A percentile compares a stretch with the other conserved stretches of the same genome.
Evolutionary conservation across 805 yeast genomes (phyloP).

Genomic region (Myxozyma neotropica): DNA sequence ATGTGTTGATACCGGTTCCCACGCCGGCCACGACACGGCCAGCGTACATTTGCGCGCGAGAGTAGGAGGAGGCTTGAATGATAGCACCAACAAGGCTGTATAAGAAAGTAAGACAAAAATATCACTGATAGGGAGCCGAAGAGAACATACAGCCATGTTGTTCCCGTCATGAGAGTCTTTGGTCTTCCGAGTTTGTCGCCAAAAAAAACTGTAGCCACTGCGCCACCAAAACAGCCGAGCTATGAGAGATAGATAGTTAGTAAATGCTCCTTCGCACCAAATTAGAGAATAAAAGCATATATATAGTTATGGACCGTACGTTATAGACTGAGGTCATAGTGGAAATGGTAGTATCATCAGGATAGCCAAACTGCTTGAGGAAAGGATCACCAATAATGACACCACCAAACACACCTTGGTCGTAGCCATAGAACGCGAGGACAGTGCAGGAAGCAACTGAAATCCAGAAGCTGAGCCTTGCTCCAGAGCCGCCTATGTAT

Average conservation of each 20-base stretch:
- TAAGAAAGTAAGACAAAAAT: slow-evolving; percentile 54
- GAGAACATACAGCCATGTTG: slow-evolving; percentile 38
- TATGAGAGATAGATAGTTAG: not conserved
- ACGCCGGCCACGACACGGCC: slow-evolving; percentile 75
- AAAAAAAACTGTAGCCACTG: slow-evolving; percentile 59
- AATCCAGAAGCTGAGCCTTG: slow-evolving; percentile 23
- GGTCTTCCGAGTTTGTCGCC: slow-evolving; percentile 72
- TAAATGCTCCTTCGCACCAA: too few relatives aligned
- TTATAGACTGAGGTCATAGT: slow-evolving; percentile 31
- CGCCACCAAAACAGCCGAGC: slow-evolving; percentile 75
- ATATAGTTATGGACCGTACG: not conserved
- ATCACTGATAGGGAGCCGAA: not conserved
- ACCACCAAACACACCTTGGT: slow-evolving; percentile 33
- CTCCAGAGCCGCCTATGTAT: slow-evolving; percentile 31
- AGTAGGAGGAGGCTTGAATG: slow-evolving; percentile 48
- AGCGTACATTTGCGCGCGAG: slow-evolving; percentile 70
- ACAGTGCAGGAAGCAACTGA: slow-evolving; percentile 29
- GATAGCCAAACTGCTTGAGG: slow-evolving; percentile 28
- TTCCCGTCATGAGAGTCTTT: slow-evolving; percentile 59
- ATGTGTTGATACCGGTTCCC: slow-evolving; percentile 78
- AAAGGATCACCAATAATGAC: slow-evolving; percentile 31
- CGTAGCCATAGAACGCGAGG: slow-evolving; percentile 33
- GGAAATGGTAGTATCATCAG: slow-evolving; percentile 15
- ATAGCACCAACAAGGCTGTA: slow-evolving; percentile 57
- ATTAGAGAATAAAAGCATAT: not conserved